phyloP scores from a whole-genome alignment of 2,329 filamentous ascomycete species.

The Lasiodiplodia citricola region DNA sequence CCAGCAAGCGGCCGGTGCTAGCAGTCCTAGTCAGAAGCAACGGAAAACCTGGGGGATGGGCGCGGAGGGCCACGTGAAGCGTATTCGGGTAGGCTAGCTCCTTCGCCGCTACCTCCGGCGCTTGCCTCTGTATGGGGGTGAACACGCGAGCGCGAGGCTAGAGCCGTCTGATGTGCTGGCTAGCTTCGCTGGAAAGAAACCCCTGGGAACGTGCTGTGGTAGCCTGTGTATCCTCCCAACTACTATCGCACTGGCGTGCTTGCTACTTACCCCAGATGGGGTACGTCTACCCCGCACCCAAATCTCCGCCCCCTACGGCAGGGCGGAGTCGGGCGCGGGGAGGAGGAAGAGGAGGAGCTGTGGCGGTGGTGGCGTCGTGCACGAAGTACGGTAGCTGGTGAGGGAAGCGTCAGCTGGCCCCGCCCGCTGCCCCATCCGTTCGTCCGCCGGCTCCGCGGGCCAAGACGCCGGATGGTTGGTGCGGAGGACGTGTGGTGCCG shows the following conservation, averaged over 20 bases:
- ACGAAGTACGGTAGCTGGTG: neutral
- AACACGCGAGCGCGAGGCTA: neutral
- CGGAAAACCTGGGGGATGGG: neutral
- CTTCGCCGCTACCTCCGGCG: neutral
- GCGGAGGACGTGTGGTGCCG: neutral
- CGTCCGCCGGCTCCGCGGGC: neutral
- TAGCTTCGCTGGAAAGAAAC: neutral
- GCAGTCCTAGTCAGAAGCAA: neutral
- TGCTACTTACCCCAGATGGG: neutral
- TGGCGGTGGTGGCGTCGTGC: neutral
- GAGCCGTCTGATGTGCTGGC: neutral
- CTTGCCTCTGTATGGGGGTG: neutral
- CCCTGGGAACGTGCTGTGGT: neutral
- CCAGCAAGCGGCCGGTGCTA: neutral
- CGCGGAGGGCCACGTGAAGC: neutral
- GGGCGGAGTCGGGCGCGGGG: neutral
- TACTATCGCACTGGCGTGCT: neutral
- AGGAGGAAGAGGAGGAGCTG: neutral
- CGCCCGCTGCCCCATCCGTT: neutral
- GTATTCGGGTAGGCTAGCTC: neutral
- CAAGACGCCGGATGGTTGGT: neutral
- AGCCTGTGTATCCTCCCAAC: no score
- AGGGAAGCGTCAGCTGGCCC: neutral
- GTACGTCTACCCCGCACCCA: neutral
- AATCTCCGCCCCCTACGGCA: neutral